Conservation (phyloP, 192 early-diverging fungal species). For the Phlyctochytrium planicorne region DNA sequence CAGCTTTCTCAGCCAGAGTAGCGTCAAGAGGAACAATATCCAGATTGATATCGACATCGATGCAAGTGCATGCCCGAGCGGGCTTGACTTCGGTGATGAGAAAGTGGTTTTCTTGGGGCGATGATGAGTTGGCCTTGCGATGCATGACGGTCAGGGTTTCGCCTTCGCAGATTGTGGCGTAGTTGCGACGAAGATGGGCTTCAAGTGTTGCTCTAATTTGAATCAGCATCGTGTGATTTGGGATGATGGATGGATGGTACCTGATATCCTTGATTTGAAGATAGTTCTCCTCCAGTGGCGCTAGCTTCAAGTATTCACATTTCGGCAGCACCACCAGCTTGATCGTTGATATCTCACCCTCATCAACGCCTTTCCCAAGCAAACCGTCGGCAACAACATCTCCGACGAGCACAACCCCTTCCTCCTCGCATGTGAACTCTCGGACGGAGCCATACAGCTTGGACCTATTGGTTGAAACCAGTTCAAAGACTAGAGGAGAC, state of each 20-base stretch:
- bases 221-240: not conserved
- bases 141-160: slow-evolving; percentile 2
- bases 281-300: slow-evolving; percentile 17
- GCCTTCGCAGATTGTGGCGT: slow-evolving; percentile 4
- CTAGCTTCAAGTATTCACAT: slow-evolving; percentile 20
- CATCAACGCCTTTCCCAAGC: not conserved
- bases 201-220: slow-evolving; percentile 14
- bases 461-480: not conserved
- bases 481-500: slow-evolving; percentile 14
- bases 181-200: slow-evolving; percentile 26
- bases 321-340: slow-evolving; percentile 12
- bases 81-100: slow-evolving; percentile 17
- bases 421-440: slow-evolving; percentile 13
- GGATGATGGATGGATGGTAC: slow-evolving; percentile 1
- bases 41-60: slow-evolving; percentile 27
- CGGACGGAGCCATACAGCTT: slow-evolving; percentile 10
- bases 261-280: slow-evolving; percentile 22
- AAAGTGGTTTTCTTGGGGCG: slow-evolving; percentile 9
- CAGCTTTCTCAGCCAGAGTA: slow-evolving; percentile 15
- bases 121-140: not conserved
- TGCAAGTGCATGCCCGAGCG: slow-evolving; percentile 15
- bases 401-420: slow-evolving; percentile 3
- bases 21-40: slow-evolving; percentile 24
- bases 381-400: not conserved
- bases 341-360: slow-evolving; percentile 1